Conservation (phyloP, 305 asterid genomes). For the Ruellia speciosa region DNA sequence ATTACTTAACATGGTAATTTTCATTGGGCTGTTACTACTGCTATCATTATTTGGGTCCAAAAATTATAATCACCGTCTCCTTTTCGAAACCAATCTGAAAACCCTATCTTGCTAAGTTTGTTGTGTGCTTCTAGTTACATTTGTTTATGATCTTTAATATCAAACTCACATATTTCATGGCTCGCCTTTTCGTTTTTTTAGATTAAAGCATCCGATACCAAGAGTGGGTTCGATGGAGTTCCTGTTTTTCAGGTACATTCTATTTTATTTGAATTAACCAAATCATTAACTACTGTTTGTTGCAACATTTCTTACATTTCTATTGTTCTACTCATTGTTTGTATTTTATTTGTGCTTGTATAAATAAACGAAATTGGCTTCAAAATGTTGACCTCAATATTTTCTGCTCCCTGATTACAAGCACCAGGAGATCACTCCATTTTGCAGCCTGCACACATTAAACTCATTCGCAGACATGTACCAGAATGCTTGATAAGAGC, state of each 20-base stretch:
- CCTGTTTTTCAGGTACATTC: slow-evolving; percentile 86
- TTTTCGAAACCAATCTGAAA: no score
- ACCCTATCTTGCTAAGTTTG: background rate
- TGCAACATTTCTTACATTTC: no score
- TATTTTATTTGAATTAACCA: background rate
- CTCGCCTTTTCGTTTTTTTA: slow-evolving; percentile 28
- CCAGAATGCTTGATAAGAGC: background rate
- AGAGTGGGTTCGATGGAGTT: slow-evolving; percentile 87
- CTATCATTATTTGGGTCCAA: no score
- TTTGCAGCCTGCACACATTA: background rate
- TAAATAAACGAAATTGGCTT: no score
- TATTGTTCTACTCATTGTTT: no score
- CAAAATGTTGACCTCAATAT: background rate
- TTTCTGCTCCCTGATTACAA: background rate
- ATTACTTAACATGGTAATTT: background rate
- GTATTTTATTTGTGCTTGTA: no score
- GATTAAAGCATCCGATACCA: slow-evolving; percentile 55
- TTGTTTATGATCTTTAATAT: slow-evolving; percentile 11
- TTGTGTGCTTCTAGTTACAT: slow-evolving; percentile 1
- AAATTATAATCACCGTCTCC: no score
- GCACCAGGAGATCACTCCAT: background rate
- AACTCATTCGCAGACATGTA: background rate
- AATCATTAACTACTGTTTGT: background rate
- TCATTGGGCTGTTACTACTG: background rate
- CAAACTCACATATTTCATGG: slow-evolving; percentile 13